Conservation (phyloP, 2,329 filamentous ascomycete genomes). For the Aureobasidium sp. region DNA sequence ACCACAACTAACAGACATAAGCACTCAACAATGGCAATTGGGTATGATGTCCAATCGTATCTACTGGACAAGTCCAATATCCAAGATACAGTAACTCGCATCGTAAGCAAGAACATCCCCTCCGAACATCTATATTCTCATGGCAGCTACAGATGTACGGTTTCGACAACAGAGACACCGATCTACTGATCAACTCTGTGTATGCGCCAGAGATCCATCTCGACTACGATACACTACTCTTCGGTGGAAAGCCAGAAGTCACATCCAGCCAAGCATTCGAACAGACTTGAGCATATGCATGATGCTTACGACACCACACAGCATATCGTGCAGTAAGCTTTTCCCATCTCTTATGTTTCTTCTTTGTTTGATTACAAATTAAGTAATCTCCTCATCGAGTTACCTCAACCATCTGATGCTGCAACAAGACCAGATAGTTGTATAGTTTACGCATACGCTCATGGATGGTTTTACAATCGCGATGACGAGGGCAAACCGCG, state of each 20-base stretch:
- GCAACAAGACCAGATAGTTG: neutral
- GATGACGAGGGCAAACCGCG: neutral
- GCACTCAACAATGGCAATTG: neutral
- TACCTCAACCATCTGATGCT: neutral
- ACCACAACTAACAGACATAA: neutral
- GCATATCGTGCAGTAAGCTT: neutral
- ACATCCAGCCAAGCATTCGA: neutral
- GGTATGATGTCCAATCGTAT: neutral
- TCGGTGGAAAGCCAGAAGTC: neutral
- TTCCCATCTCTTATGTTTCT: neutral
- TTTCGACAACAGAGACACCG: neutral
- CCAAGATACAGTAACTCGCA: neutral
- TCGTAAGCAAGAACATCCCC: neutral
- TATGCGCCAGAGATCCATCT: neutral
- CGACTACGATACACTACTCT: neutral
- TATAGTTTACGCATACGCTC: neutral
- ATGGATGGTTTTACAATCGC: neutral
- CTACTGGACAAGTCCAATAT: neutral
- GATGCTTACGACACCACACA: neutral
- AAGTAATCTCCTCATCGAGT: neutral
- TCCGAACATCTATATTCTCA: neutral
- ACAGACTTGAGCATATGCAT: neutral
- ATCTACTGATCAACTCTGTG: neutral
- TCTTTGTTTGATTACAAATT: neutral
- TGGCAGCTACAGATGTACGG: neutral